phyloP scores from a whole-genome alignment of 2,329 filamentous ascomycete species.

The Xylaria arbuscula region DNA sequence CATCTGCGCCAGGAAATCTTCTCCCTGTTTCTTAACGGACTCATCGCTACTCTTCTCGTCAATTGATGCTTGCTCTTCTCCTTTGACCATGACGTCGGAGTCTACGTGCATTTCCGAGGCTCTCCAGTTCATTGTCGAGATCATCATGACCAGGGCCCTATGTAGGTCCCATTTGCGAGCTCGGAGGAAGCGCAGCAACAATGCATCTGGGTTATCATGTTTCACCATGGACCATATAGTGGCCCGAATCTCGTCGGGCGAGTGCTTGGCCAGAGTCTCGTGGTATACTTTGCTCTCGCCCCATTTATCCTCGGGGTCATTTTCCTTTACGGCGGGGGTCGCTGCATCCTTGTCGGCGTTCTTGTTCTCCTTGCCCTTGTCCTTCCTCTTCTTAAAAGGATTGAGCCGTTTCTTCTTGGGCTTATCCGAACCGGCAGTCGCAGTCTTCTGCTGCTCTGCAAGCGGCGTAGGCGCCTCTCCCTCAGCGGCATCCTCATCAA shows the following conservation, averaged over 20 bases:
- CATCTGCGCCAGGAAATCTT: slow-evolving; percentile 85
- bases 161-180: slow-evolving; percentile 97
- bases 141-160: slow-evolving; percentile 91
- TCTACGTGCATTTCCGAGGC: slow-evolving; percentile 86
- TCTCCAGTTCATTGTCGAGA: slow-evolving; percentile 95
- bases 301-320: slow-evolving; percentile 86
- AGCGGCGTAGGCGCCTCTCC: slow-evolving; percentile 45
- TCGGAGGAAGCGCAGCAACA: slow-evolving; percentile 83
- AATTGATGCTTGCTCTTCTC: slow-evolving; percentile 75
- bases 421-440: slow-evolving; percentile 60
- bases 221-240: slow-evolving; percentile 96
- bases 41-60: slow-evolving; percentile 67
- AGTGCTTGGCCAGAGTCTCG: slow-evolving; percentile 79
- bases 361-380: slow-evolving; percentile 65
- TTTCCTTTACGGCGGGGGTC: slow-evolving; percentile 54
- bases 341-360: slow-evolving; percentile 54
- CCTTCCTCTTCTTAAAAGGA: slow-evolving; percentile 73
- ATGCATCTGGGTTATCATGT: slow-evolving; percentile 90
- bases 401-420: slow-evolving; percentile 79
- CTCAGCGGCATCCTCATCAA: slow-evolving; percentile 52
- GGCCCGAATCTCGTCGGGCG: slow-evolving; percentile 80
- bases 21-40: slow-evolving; percentile 71
- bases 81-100: slow-evolving; percentile 82
- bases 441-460: slow-evolving; percentile 44
- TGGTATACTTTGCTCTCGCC: slow-evolving; percentile 89